Evolutionary conservation across 805 yeast species (phyloP).

Genomic region (Myxozyma vanderwaltii): DNA sequence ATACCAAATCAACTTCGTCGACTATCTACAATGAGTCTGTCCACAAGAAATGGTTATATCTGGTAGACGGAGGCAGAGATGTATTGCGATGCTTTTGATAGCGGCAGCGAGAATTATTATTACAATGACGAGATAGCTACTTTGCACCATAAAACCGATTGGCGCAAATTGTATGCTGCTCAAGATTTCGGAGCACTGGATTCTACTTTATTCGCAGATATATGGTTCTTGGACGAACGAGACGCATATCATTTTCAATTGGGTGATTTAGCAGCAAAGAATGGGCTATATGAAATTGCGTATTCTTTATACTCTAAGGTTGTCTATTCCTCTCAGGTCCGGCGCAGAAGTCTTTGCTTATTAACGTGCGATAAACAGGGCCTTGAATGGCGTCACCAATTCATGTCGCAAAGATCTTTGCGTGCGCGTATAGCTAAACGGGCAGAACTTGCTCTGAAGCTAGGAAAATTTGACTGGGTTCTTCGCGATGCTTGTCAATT

Average conservation of each 20-base stretch:
- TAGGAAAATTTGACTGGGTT: not conserved
- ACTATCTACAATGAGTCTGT: too few species aligned
- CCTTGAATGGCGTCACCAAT: slow-evolving; percentile 4
- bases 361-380: too few species aligned
- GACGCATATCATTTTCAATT: not conserved
- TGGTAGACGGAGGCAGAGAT: too few species aligned
- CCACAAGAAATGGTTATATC: too few species aligned
- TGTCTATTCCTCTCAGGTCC: not conserved
- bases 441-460: not conserved
- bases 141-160: not conserved
- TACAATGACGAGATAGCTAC: too few species aligned
- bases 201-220: not conserved
- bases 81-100: too few species aligned
- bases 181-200: not conserved
- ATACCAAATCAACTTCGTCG: too few species aligned
- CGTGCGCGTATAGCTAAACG: not conserved
- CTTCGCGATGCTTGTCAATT: too few species aligned
- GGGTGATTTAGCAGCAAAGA: not conserved
- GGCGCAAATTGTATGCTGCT: not conserved
- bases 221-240: not conserved
- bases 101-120: too few species aligned
- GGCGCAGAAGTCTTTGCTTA: too few species aligned
- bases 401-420: not conserved
- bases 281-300: not conserved
- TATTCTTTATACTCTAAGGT: slow-evolving; percentile 3